phyloP scores from a whole-genome alignment of 2,329 filamentous ascomycete genomes.

The Didymella sp. region DNA sequence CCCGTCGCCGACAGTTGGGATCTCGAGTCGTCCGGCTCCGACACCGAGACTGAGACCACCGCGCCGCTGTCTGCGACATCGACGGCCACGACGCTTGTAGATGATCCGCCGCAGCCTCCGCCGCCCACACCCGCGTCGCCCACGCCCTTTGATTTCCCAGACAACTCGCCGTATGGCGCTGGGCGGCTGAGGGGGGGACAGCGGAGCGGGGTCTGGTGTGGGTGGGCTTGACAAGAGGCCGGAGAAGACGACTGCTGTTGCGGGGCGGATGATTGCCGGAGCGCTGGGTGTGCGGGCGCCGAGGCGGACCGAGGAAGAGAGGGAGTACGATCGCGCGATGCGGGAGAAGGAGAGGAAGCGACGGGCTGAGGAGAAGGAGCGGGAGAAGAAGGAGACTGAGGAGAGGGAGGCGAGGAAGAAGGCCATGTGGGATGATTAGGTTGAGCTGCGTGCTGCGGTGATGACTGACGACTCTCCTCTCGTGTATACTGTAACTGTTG shows the following conservation, averaged over 20 bases:
- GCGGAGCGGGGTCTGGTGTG: slow-evolving; percentile 29
- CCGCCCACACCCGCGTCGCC: slow-evolving; percentile 48
- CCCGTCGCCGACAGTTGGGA: slow-evolving; percentile 76
- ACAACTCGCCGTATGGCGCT: slow-evolving; percentile 29
- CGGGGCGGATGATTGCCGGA: slow-evolving; percentile 86
- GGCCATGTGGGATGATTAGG: slow-evolving; percentile 79
- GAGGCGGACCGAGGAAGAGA: slow-evolving; percentile 85
- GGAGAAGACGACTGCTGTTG: slow-evolving; percentile 93
- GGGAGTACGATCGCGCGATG: slow-evolving; percentile 81
- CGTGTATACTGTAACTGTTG: neutral
- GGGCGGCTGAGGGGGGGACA: slow-evolving; percentile 23
- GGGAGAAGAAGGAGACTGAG: slow-evolving; percentile 68
- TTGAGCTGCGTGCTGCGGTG: neutral
- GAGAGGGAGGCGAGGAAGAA: slow-evolving; percentile 76
- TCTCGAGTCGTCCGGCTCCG: slow-evolving; percentile 64
- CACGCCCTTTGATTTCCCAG: slow-evolving; percentile 44
- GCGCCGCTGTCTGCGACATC: slow-evolving; percentile 30
- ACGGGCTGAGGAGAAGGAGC: slow-evolving; percentile 73
- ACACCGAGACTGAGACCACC: slow-evolving; percentile 43
- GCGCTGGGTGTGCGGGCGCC: slow-evolving; percentile 83
- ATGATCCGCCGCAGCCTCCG: slow-evolving; percentile 37
- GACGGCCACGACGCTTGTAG: slow-evolving; percentile 6
- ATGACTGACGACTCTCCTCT: slow-evolving; percentile 4
- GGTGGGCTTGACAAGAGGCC: slow-evolving; percentile 60
- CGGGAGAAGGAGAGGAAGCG: slow-evolving; percentile 84